A percentile compares a stretch with the other conserved stretches of the same genome.
phyloP scores from a whole-genome alignment of 345 rosid genomes.

The Eucalyptus curtisii region DNA sequence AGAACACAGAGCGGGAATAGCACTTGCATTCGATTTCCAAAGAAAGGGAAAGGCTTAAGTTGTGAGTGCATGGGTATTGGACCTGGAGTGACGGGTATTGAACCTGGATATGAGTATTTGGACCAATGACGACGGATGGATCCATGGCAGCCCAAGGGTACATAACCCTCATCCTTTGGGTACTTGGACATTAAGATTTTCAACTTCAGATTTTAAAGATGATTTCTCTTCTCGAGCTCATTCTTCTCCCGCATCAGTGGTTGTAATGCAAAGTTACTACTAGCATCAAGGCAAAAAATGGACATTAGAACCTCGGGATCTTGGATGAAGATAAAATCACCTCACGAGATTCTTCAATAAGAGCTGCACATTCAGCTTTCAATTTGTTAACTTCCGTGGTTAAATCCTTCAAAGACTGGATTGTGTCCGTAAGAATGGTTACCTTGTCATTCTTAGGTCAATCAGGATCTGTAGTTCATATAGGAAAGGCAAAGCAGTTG shows the following conservation, averaged over 20 bases:
- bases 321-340: conserved; percentile 11
- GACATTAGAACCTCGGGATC: background rate
- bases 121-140: conserved; percentile 32
- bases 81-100: conserved; percentile 30
- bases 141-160: conserved; percentile 50
- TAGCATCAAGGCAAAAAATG: background rate
- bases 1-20: conserved; percentile 30
- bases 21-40: conserved; percentile 26
- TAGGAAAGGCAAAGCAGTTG: background rate
- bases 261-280: background rate
- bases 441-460: conserved; percentile 74
- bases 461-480: conserved; percentile 38
- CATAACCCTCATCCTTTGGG: conserved; percentile 47
- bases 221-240: conserved; percentile 66
- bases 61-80: conserved; percentile 39
- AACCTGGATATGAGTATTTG: conserved; percentile 46
- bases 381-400: conserved; percentile 43
- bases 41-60: conserved; percentile 39
- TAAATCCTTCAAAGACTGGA: conserved; percentile 50
- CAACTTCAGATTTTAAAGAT: conserved; percentile 56
- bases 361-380: conserved; percentile 32
- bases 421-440: conserved; percentile 44
- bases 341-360: conserved; percentile 70
- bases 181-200: conserved; percentile 46
- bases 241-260: conserved; percentile 65